Percentiles rank a stretch among this genome's conserved stretches.
phyloP scores from a whole-genome alignment of 2,329 filamentous ascomycete genomes.

The Fusarium phyllophilum region DNA sequence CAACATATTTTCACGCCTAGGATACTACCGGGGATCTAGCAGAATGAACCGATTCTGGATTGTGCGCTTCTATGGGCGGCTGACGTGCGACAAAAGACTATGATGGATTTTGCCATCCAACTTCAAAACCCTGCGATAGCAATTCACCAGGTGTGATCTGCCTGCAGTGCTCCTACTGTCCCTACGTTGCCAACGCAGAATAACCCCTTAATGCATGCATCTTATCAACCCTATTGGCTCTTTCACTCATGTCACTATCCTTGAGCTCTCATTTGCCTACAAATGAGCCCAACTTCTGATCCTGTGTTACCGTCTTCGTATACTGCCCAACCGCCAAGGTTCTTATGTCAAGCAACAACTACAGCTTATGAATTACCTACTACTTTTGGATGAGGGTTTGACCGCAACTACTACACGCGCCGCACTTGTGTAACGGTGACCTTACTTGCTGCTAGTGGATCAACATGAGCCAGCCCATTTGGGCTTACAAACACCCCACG shows the following conservation, averaged over 20 bases:
- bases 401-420: constrained; percentile 9
- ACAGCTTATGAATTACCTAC: not conserved
- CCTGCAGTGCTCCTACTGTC: not conserved
- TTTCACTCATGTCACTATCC: not conserved
- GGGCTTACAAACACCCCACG: not conserved
- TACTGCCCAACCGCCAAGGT: constrained; percentile 5
- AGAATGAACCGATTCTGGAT: not conserved
- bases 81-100: not conserved
- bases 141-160: constrained; percentile 1
- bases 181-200: constrained; percentile 2
- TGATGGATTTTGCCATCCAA: not conserved
- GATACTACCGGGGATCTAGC: not conserved
- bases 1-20: not conserved
- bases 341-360: not conserved
- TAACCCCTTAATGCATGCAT: constrained; percentile 5
- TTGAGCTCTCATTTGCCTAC: not conserved
- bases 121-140: not conserved
- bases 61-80: not conserved
- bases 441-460: constrained; percentile 4
- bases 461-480: not conserved
- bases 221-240: not conserved
- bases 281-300: not conserved
- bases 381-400: not conserved
- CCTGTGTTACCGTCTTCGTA: constrained; percentile 16
- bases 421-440: constrained; percentile 27